phyloP scores from a whole-genome alignment of 371 early-diverging fungal species.

The Rhizopus stolonifer region DNA sequence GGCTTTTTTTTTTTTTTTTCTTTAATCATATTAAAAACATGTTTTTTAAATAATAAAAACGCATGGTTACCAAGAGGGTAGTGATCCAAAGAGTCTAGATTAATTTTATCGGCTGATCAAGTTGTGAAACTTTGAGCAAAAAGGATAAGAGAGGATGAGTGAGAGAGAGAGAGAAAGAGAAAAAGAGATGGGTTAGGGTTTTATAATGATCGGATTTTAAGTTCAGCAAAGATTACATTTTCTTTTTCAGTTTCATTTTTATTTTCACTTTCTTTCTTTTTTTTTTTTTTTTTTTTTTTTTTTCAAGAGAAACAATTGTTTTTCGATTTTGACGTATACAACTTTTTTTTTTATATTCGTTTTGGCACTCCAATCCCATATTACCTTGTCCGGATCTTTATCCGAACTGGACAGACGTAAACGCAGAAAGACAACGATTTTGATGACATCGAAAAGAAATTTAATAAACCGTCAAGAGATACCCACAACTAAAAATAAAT shows the following conservation, averaged over 20 bases:
- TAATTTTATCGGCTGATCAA: no score
- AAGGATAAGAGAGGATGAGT: no score
- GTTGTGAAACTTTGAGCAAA: no score
- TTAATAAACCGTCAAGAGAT: no score
- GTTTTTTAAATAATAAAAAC: no score
- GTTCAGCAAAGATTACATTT: background rate
- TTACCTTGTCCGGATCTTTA: conserved; percentile 14
- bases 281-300: background rate
- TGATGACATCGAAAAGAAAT: background rate
- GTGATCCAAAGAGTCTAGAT: no score
- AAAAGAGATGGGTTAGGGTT: no score
- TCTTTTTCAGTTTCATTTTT: background rate
- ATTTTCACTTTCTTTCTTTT: background rate
- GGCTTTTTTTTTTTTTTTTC: no score
- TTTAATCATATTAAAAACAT: no score
- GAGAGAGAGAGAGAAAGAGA: no score
- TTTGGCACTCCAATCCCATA: conserved; percentile 21
- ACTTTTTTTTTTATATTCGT: conserved; percentile 10
- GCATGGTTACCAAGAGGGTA: no score
- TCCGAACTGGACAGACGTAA: conserved; percentile 23
- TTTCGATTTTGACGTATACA: background rate
- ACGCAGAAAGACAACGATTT: conserved; percentile 19
- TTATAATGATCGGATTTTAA: background rate
- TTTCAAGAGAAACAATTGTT: background rate
- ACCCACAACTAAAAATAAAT: no score